Evolutionary conservation across 805 yeast species (phyloP).

Genomic region (Zygoascus biomembranicola): DNA sequence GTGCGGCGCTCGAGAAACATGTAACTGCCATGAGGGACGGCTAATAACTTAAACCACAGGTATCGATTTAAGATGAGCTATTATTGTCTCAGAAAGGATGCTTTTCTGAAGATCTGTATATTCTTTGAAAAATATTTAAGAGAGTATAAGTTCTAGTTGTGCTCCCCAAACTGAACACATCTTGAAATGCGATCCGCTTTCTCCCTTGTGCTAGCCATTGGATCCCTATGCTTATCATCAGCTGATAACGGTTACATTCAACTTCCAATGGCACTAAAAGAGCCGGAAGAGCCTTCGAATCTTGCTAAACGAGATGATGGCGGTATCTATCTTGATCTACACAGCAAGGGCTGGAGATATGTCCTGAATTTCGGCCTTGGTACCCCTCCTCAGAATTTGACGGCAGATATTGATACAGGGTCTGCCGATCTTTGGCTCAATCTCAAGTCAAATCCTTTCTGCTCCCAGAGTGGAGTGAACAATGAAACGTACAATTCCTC

Average conservation of each 20-base stretch:
- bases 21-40: neutral
- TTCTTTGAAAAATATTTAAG: neutral
- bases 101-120: neutral
- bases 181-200: neutral
- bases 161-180: too few species aligned
- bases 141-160: neutral
- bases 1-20: neutral
- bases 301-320: neutral
- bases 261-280: neutral
- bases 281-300: neutral
- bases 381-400: conserved; percentile 45
- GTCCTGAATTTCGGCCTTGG: conserved; percentile 37
- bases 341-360: conserved; percentile 2
- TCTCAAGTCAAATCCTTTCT: conserved; percentile 8
- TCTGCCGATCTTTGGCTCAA: conserved; percentile 60
- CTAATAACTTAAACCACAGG: neutral
- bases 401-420: conserved; percentile 59
- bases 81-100: neutral
- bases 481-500: conserved; percentile 2
- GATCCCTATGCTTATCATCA: neutral
- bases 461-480: conserved; percentile 6
- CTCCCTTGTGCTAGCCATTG: neutral
- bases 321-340: neutral
- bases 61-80: neutral
- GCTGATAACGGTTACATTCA: neutral